These are phyloP conservation scores for Pelargonium australe DNA, from an alignment of 441 rosid species.

Conservation along the genomic window DNA sequence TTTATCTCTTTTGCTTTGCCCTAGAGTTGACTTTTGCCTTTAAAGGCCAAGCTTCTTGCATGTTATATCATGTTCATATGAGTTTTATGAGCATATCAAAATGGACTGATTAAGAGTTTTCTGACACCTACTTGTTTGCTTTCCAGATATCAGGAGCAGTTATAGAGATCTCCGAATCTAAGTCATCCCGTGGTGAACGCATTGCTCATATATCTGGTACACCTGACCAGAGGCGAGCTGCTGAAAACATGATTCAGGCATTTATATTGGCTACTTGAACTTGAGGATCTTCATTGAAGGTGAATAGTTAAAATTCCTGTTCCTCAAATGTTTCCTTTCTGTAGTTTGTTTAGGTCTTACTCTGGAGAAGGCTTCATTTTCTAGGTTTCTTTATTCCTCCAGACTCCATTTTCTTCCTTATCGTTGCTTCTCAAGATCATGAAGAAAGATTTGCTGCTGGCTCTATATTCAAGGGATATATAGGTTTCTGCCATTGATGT, in stretches of 20 bases:
- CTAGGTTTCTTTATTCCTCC: constrained; percentile 30
- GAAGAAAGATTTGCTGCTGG: constrained; percentile 31
- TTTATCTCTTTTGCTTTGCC: too few relatives aligned
- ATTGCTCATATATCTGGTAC: constrained; percentile 84
- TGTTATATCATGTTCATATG: neutral
- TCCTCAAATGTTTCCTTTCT: constrained; percentile 27
- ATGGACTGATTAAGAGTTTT: neutral
- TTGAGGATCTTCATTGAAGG: constrained; percentile 27
- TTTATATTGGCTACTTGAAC: constrained; percentile 84
- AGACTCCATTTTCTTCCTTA: constrained; percentile 31
- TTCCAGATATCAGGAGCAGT: constrained; percentile 93
- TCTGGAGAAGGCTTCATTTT: constrained; percentile 28
- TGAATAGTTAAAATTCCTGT: constrained; percentile 36
- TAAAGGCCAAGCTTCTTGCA: too few relatives aligned
- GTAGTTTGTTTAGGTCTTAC: constrained; percentile 38
- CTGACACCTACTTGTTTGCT: constrained; percentile 16
- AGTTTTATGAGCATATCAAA: neutral
- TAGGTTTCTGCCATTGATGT: constrained; percentile 31
- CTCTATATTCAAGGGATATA: constrained; percentile 27
- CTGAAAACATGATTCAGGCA: constrained; percentile 95
- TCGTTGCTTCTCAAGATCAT: constrained; percentile 35
- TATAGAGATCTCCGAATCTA: constrained; percentile 81
- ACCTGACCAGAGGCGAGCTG: constrained; percentile 78
- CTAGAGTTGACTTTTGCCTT: too few relatives aligned
- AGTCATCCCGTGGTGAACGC: constrained; percentile 70